These are phyloP conservation scores for Carpinus viminea DNA, from an alignment of 306 rosid genomes.

Conservation along the genomic window DNA sequence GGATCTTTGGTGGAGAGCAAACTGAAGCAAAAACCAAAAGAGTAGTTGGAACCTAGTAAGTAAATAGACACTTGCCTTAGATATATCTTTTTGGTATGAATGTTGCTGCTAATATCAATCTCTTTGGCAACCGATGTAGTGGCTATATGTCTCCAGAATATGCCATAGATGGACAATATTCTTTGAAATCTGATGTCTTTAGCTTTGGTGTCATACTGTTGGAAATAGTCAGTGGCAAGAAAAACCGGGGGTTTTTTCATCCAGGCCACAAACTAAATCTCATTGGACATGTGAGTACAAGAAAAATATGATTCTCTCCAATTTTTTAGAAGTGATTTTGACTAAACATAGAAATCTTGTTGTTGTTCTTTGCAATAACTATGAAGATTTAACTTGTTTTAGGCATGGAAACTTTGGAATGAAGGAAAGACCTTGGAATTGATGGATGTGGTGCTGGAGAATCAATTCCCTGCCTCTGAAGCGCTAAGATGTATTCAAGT, in stretches of 20 bases:
- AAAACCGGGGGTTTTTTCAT: constrained; percentile 42
- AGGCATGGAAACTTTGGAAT: constrained; percentile 70
- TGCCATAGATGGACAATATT: constrained; percentile 42
- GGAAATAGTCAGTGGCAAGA: constrained; percentile 43
- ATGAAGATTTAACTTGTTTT: constrained; percentile 1
- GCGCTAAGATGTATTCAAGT: constrained; percentile 49
- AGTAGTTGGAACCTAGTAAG: constrained; percentile 50
- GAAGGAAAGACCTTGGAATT: constrained; percentile 48
- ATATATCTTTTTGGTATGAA: not conserved
- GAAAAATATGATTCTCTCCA: not conserved
- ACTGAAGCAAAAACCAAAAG: constrained; percentile 43
- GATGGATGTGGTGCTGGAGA: constrained; percentile 41
- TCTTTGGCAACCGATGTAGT: constrained; percentile 22
- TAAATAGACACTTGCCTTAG: constrained; percentile 3
- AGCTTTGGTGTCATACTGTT: constrained; percentile 47
- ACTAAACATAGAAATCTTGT: not conserved
- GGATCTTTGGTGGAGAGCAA: constrained; percentile 44
- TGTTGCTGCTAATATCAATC: constrained; percentile 10
- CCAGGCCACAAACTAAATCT: constrained; percentile 49
- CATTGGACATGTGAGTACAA: constrained; percentile 45
- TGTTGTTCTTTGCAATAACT: not conserved
- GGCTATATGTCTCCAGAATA: constrained; percentile 49
- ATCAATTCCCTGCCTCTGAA: constrained; percentile 9
- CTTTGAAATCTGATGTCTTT: constrained; percentile 41
- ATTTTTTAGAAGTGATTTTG: constrained; percentile 2